phyloP scores from a whole-genome alignment of 805 yeast species.

The Wickerhamomyces chaumierensis region DNA sequence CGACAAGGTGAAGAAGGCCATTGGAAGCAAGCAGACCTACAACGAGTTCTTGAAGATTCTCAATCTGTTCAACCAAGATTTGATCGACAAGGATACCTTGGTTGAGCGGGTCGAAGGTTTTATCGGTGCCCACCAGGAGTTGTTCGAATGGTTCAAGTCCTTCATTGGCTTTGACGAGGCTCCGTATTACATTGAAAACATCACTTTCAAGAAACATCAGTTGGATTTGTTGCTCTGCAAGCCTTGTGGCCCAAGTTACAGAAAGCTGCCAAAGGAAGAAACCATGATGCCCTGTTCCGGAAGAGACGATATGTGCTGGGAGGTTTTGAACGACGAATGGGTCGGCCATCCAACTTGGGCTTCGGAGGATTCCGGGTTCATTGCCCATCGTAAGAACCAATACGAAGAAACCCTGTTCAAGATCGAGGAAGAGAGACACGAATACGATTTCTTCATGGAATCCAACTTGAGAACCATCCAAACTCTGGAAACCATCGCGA shows the following conservation, averaged over 20 bases:
- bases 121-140: slow-evolving; percentile 68
- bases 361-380: slow-evolving; percentile 96
- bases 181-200: slow-evolving; percentile 81
- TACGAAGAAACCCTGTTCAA: slow-evolving; percentile 92
- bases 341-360: slow-evolving; percentile 99
- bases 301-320: slow-evolving; percentile 99
- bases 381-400: slow-evolving; percentile 97
- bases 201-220: slow-evolving; percentile 79
- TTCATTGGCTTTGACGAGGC: slow-evolving; percentile 84
- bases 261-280: slow-evolving; percentile 86
- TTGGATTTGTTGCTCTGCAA: slow-evolving; percentile 84
- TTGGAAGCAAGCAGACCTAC: slow-evolving; percentile 82
- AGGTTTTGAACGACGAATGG: slow-evolving; percentile 96
- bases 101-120: slow-evolving; percentile 80
- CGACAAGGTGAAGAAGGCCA: slow-evolving; percentile 80
- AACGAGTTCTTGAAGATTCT: slow-evolving; percentile 85
- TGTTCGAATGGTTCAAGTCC: slow-evolving; percentile 82
- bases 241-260: slow-evolving; percentile 90
- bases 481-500: slow-evolving; percentile 89
- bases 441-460: slow-evolving; percentile 92
- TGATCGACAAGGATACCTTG: slow-evolving; percentile 72
- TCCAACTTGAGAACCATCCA: slow-evolving; percentile 91
- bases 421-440: slow-evolving; percentile 96
- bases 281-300: slow-evolving; percentile 97
- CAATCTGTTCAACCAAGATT: slow-evolving; percentile 81